Percentiles rank a stretch among this genome's conserved stretches.
Conservation (phyloP, 2,329 filamentous ascomycete genomes). For the Botrytis fabae region DNA sequence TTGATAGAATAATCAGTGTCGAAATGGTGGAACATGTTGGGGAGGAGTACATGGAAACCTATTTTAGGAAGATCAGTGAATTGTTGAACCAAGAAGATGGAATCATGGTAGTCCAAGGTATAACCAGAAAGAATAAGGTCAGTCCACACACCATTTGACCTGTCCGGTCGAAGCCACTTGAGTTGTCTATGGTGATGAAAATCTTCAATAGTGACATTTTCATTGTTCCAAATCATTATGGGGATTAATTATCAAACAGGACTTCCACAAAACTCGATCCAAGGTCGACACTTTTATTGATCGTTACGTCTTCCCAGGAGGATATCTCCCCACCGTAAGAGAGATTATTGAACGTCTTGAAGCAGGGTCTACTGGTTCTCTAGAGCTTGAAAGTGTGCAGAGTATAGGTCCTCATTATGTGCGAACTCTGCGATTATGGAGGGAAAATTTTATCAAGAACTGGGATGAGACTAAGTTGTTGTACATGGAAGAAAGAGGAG, state of each 20-base stretch:
- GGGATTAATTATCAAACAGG: neutral
- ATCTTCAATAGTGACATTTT: neutral
- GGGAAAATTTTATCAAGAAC: constrained; percentile 61
- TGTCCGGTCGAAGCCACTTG: neutral
- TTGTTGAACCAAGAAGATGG: constrained; percentile 62
- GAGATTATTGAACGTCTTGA: constrained; percentile 58
- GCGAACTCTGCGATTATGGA: constrained; percentile 65
- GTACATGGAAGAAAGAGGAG: constrained; percentile 56
- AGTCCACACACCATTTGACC: neutral
- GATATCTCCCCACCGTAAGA: constrained; percentile 60
- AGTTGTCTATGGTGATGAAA: neutral
- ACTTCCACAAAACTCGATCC: constrained; percentile 22
- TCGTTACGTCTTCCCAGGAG: constrained; percentile 73
- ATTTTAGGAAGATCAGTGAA: constrained; percentile 62
- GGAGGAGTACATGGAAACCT: constrained; percentile 61
- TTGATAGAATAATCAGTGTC: constrained; percentile 69
- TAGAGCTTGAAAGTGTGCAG: constrained; percentile 64
- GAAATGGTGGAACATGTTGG: constrained; percentile 76
- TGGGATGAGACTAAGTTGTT: constrained; percentile 57
- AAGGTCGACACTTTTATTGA: constrained; percentile 57
- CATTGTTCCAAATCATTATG: neutral
- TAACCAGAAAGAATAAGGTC: constrained; percentile 56
- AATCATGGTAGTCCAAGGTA: constrained; percentile 70
- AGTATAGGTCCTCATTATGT: constrained; percentile 73
- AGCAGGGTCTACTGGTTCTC: constrained; percentile 55